These are phyloP conservation scores for Microthlaspi erraticum DNA, from an alignment of 345 rosid genomes.

Conservation along the genomic window DNA sequence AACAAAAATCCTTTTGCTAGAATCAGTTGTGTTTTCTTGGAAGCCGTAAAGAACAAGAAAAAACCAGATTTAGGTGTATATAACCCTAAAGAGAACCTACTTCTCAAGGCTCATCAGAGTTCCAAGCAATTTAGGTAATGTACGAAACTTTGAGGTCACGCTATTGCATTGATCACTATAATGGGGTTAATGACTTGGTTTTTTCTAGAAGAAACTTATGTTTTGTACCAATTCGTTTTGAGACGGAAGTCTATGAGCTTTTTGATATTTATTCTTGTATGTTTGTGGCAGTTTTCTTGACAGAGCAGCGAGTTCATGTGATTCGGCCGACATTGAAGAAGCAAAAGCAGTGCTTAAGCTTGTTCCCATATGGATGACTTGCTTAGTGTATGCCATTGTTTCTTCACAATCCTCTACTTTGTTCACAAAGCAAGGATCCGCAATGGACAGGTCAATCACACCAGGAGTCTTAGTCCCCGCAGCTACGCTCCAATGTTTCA, in stretches of 20 bases:
- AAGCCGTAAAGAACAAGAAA: conserved; percentile 40
- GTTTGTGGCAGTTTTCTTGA: conserved; percentile 51
- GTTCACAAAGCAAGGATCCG: conserved; percentile 62
- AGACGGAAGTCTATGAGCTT: neutral
- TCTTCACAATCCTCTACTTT: conserved; percentile 55
- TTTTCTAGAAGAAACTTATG: neutral
- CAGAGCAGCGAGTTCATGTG: conserved; percentile 50
- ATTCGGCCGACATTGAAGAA: conserved; percentile 54
- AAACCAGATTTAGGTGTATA: neutral
- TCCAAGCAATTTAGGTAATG: conserved; percentile 53
- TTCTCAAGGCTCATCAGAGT: conserved; percentile 35
- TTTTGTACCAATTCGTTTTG: neutral
- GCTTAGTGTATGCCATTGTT: conserved; percentile 52
- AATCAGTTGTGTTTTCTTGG: conserved; percentile 45
- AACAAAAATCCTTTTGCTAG: conserved; percentile 34
- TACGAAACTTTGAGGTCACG: neutral
- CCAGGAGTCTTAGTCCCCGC: conserved; percentile 49
- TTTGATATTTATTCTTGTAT: neutral
- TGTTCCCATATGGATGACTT: conserved; percentile 56
- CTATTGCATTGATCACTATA: neutral
- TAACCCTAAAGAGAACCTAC: conserved; percentile 22
- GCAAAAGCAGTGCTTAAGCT: conserved; percentile 53
- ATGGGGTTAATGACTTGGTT: neutral
- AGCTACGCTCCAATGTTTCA: conserved; percentile 56
- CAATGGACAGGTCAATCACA: conserved; percentile 52